phyloP scores from a whole-genome alignment of 257 asterid species.

The Penstemon barbatus region DNA sequence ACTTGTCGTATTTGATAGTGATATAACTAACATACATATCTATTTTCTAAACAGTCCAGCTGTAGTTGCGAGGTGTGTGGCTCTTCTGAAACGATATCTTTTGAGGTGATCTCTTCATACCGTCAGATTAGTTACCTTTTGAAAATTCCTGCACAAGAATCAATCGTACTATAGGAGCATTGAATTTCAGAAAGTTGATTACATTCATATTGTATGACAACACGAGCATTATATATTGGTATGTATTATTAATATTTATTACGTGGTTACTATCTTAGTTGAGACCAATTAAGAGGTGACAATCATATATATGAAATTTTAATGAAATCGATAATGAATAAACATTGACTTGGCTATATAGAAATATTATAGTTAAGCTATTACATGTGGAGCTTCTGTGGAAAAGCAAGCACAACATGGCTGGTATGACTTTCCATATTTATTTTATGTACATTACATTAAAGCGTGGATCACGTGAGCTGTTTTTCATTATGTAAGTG shows the following conservation, averaged over 20 bases:
- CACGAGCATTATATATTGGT: background rate
- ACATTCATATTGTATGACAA: constrained; percentile 10
- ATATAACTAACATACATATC: constrained; percentile 24
- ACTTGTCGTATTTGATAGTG: background rate
- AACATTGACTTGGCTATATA: background rate
- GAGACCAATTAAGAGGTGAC: constrained; percentile 12
- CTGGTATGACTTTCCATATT: background rate
- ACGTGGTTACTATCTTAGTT: constrained; percentile 2
- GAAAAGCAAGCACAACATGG: background rate
- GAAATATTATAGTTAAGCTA: background rate
- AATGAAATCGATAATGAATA: constrained; percentile 1
- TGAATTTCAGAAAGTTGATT: constrained; percentile 13
- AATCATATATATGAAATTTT: constrained; percentile 3
- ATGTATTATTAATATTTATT: background rate
- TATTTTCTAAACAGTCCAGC: constrained; percentile 77
- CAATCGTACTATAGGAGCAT: background rate
- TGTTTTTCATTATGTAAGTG: too few relatives aligned
- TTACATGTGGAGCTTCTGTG: background rate
- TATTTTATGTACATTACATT: too few relatives aligned
- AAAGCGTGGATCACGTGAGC: too few relatives aligned
- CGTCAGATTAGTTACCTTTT: constrained; percentile 20
- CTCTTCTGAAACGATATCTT: constrained; percentile 86
- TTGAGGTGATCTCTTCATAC: constrained; percentile 60
- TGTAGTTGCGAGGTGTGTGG: constrained; percentile 95
- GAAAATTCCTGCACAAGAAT: constrained; percentile 16